Percentiles rank a stretch among this genome's conserved stretches.
Evolutionary conservation across 1,284 basidiomycete species (phyloP).

Genomic region (Uromyces viciae-fabae): DNA sequence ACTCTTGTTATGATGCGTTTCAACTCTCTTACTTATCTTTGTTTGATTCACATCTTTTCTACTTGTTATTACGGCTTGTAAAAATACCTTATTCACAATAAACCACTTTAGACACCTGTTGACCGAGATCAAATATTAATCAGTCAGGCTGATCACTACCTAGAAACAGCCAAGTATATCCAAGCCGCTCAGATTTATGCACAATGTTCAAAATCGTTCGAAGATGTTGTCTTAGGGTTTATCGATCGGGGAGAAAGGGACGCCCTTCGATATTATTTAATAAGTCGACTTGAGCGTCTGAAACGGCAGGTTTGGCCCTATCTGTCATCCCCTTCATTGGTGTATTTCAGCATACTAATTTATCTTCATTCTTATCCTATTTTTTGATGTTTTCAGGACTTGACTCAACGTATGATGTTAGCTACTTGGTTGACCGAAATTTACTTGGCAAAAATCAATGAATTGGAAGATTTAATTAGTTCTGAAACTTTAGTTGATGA

Average conservation of each 20-base stretch:
- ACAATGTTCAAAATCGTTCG: conserved; percentile 79
- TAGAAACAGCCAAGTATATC: conserved; percentile 75
- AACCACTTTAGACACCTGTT: conserved; percentile 71
- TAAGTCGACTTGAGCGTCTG: conserved; percentile 77
- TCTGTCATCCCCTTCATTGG: neutral
- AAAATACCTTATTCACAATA: conserved; percentile 43
- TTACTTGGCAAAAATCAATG: conserved; percentile 92
- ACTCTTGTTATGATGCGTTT: too few species aligned
- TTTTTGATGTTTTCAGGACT: conserved; percentile 61
- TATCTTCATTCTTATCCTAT: neutral
- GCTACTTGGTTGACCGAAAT: conserved; percentile 99
- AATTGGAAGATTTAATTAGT: conserved; percentile 75
- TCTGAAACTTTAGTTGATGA: conserved; percentile 60
- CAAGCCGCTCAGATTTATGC: conserved; percentile 89
- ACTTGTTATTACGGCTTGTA: neutral
- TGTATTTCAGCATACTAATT: neutral
- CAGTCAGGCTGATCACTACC: conserved; percentile 78
- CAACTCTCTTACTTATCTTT: too few species aligned
- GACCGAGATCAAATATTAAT: conserved; percentile 81
- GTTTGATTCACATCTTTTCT: too few species aligned
- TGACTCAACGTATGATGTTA: conserved; percentile 93
- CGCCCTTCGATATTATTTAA: conserved; percentile 82
- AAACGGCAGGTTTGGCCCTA: conserved; percentile 65
- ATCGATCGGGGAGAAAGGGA: conserved; percentile 87
- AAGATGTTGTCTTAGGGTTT: conserved; percentile 86